A percentile compares a stretch with the other conserved stretches of the same genome.
Evolutionary conservation across 2,329 filamentous ascomycete genomes (phyloP).

Genomic region (Colletotrichum echinochloae): DNA sequence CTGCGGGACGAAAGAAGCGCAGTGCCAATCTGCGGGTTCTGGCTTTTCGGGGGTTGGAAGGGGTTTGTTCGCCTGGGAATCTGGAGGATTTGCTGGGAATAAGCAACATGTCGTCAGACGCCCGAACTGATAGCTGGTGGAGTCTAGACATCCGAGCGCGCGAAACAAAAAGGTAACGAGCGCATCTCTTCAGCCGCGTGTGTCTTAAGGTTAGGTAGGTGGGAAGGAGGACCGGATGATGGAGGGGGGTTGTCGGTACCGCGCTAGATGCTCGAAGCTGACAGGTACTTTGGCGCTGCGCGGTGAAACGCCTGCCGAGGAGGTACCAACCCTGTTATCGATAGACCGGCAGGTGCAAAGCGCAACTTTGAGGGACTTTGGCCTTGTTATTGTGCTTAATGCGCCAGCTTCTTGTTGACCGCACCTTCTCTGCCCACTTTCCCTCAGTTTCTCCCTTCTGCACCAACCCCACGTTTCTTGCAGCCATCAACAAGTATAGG

Average conservation of each 20-base stretch:
- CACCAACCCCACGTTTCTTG: slow-evolving; percentile 54
- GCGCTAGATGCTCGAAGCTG: slow-evolving; percentile 12
- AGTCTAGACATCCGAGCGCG: slow-evolving; percentile 37
- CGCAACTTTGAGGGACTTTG: slow-evolving; percentile 32
- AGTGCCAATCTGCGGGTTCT: background rate
- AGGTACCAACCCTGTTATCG: slow-evolving; percentile 28
- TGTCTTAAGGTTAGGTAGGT: slow-evolving; percentile 6
- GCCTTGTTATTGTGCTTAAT: slow-evolving; percentile 41
- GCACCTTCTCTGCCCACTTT: slow-evolving; percentile 43
- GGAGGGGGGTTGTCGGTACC: slow-evolving; percentile 32
- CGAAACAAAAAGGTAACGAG: slow-evolving; percentile 23
- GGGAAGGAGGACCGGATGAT: slow-evolving; percentile 26
- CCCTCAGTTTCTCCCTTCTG: slow-evolving; percentile 47
- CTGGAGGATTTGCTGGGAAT: slow-evolving; percentile 4
- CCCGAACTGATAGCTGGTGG: slow-evolving; percentile 23
- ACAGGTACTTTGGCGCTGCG: slow-evolving; percentile 13
- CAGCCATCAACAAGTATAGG: slow-evolving; percentile 45
- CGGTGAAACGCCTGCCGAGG: background rate
- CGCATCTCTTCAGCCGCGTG: slow-evolving; percentile 35
- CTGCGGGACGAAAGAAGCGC: background rate
- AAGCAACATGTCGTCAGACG: slow-evolving; percentile 31
- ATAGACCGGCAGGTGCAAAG: slow-evolving; percentile 13
- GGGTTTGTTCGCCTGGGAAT: slow-evolving; percentile 6
- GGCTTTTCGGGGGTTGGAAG: too few relatives aligned
- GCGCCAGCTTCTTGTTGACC: slow-evolving; percentile 41